A percentile compares a stretch with the other conserved stretches of the same genome.
These are phyloP conservation scores for Podaxis mareebaensis DNA, from an alignment of 768 basidiomycete species.

Conservation along the genomic window DNA sequence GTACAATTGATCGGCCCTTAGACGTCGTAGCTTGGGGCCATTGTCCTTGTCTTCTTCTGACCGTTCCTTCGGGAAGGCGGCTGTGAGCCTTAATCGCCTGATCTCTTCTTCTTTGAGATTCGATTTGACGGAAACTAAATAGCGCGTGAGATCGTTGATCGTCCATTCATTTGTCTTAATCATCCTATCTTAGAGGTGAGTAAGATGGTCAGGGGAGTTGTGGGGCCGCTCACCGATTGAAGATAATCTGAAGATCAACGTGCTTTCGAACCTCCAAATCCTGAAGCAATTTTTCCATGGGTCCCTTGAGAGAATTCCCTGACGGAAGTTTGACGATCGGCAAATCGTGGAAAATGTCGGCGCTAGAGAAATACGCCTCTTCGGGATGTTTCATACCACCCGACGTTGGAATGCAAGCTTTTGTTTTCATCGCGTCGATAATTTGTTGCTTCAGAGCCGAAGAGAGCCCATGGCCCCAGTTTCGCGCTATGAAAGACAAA, in stretches of 20 bases:
- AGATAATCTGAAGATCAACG: conserved; percentile 92
- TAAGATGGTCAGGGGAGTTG: not conserved
- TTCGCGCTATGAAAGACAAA: conserved; percentile 59
- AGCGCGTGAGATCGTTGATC: conserved; percentile 79
- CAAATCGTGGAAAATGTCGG: conserved; percentile 87
- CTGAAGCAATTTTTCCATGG: conserved; percentile 68
- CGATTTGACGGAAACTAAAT: conserved; percentile 80
- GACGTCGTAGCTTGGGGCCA: conserved; percentile 43
- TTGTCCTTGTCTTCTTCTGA: conserved; percentile 19
- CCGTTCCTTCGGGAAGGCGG: conserved; percentile 74
- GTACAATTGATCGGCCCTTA: conserved; percentile 75
- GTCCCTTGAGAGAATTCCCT: conserved; percentile 60
- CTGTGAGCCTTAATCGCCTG: conserved; percentile 60
- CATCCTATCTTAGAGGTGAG: conserved; percentile 53
- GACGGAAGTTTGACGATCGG: conserved; percentile 77
- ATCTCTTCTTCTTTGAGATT: conserved; percentile 46
- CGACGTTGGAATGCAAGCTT: conserved; percentile 71
- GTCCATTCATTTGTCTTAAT: conserved; percentile 91
- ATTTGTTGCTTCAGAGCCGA: conserved; percentile 48
- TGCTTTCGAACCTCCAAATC: conserved; percentile 86
- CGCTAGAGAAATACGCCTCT: conserved; percentile 83
- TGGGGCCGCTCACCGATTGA: conserved; percentile 59
- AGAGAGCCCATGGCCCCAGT: conserved; percentile 65
- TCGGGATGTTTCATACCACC: conserved; percentile 71
- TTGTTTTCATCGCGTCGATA: conserved; percentile 44